phyloP scores from a whole-genome alignment of 805 yeast species.

The Lachancea lanzarotensis region DNA sequence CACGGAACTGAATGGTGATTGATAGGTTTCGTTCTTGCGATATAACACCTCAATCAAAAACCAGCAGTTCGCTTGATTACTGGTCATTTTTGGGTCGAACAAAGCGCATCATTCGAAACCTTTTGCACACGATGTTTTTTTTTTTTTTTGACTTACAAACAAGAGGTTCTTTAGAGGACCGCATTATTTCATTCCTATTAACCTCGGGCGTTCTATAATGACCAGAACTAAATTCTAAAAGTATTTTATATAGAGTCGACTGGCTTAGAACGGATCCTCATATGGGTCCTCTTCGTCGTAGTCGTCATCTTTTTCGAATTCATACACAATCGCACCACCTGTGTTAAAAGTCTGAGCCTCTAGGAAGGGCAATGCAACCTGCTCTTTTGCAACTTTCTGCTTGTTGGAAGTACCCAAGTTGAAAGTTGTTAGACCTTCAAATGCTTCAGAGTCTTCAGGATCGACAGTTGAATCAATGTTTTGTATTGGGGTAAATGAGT shows the following conservation, averaged over 20 bases:
- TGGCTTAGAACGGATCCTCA: slow-evolving; percentile 77
- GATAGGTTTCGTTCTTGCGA: too few relatives aligned
- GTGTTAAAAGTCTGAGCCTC: slow-evolving; percentile 74
- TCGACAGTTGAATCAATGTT: slow-evolving; percentile 23
- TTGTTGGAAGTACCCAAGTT: slow-evolving; percentile 68
- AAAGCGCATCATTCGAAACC: too few relatives aligned
- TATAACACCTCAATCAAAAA: too few relatives aligned
- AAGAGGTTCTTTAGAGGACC: too few relatives aligned
- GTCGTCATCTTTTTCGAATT: slow-evolving; percentile 94
- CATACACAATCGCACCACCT: slow-evolving; percentile 94
- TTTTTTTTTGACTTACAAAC: too few relatives aligned
- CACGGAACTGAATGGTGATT: too few relatives aligned
- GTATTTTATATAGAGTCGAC: background rate
- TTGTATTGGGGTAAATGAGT: slow-evolving; percentile 33
- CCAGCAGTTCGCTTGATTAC: too few relatives aligned
- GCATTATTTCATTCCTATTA: too few relatives aligned
- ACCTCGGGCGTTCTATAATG: background rate
- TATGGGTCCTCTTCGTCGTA: slow-evolving; percentile 97
- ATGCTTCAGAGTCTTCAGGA: slow-evolving; percentile 45
- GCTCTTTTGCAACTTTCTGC: slow-evolving; percentile 72
- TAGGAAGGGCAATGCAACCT: slow-evolving; percentile 85
- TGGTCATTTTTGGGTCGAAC: too few relatives aligned
- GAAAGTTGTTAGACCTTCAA: slow-evolving; percentile 80
- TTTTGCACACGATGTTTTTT: too few relatives aligned
- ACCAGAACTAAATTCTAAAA: background rate